Base-by-base conservation (phyloP, 164 flowering plant species). In the Brasenia schreberi region DNA sequence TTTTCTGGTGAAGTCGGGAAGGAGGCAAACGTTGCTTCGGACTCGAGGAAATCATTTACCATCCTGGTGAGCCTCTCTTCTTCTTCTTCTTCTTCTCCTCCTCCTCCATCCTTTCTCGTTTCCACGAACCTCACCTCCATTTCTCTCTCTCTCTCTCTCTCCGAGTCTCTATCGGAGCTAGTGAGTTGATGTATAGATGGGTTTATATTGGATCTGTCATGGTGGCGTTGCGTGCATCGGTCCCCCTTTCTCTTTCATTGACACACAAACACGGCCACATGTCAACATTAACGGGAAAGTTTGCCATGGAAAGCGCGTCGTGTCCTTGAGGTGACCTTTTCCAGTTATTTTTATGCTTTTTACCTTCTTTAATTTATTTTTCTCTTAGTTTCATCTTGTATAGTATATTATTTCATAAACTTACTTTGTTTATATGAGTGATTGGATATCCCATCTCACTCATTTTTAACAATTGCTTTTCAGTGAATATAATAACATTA, bases 41-140 rank as follows among this genome's bases (percentile, higher is more conserved):
- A 77, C 67, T 85, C 90, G 53, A 82, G 80, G 72, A 82, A 85
- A 59, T 85, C 90, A 53, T 72, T 70, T 18, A 85, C 87, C 90
- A 85, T 85, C 64, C 82, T 80, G 67, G 72, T 66, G 27, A 85
- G 79, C 53, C 59, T 64, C 33, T 85, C 87, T 52, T 85, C 90
- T 71, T 82, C 83, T 12, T 77, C 66, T 69, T 45, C 53, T 45
- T 45, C 81, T 81, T 12, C 78, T 79, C 27, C 87, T 76, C 5
- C 81, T 81, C 11, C 78, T 79, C 27, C 87, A 76, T 66, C 69
- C 62, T 7, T 11, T 11, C 16, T 11, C n/a, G 12, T 56, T 56
- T 56, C n/a, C 2, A 64, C 33, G 1, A n/a, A 42, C 33, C 27
- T 33, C 39, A 19, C 1, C 65, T 11, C 33, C 65, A 44, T 67